These are phyloP conservation scores for Lactarius psammicola DNA, from an alignment of 768 basidiomycete species.

Conservation along the genomic window DNA sequence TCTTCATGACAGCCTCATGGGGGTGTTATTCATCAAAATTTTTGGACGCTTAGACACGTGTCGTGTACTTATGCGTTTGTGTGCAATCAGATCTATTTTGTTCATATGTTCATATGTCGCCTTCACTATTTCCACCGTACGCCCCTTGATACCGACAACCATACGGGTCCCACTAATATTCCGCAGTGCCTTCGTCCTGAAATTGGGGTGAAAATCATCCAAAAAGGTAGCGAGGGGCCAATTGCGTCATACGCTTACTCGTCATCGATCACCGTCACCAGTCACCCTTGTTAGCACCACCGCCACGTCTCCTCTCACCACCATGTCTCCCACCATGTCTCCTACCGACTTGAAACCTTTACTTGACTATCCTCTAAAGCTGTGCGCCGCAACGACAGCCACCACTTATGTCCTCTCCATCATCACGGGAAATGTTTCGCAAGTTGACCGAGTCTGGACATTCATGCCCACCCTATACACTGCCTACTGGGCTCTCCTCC, in stretches of 20 bases:
- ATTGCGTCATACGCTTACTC: neutral
- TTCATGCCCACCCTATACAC: slow-evolving; percentile 81
- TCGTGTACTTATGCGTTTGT: no score
- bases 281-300: neutral
- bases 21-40: no score
- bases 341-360: neutral
- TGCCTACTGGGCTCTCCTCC: slow-evolving; percentile 76
- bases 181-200: no score
- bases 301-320: neutral
- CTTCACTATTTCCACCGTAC: no score
- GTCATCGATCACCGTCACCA: neutral
- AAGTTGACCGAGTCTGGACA: slow-evolving; percentile 78
- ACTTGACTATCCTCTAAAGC: slow-evolving; percentile 58
- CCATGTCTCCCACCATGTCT: neutral
- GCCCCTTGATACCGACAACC: no score
- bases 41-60: no score
- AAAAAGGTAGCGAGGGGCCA: no score
- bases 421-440: slow-evolving; percentile 75
- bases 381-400: slow-evolving; percentile 50
- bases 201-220: no score
- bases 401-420: slow-evolving; percentile 59
- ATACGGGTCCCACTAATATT: no score
- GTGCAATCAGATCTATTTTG: no score
- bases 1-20: no score
- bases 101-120: no score